Conservation (phyloP, 306 rosid species). For the Quercus wislizeni region DNA sequence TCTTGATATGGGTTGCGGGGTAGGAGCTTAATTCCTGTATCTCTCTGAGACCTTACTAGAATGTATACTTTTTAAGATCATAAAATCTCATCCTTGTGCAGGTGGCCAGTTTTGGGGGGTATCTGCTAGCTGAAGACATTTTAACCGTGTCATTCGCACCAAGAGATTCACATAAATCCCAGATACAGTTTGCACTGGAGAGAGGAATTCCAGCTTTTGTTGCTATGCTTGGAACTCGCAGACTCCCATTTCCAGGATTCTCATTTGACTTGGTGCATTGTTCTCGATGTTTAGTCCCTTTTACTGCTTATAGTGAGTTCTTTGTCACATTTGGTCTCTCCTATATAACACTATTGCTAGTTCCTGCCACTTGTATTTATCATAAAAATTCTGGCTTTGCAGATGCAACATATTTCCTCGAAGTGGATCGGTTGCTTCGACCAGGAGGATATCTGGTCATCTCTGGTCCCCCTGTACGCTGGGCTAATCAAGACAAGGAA, state of each 20-base stretch:
- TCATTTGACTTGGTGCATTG: slow-evolving; percentile 93
- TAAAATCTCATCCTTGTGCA: slow-evolving; percentile 32
- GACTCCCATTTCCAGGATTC: slow-evolving; percentile 94
- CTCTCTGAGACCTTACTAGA: not conserved
- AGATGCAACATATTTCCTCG: slow-evolving; percentile 93
- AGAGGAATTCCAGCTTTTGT: slow-evolving; percentile 97
- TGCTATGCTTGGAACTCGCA: slow-evolving; percentile 97
- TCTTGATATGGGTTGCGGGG: slow-evolving; percentile 99
- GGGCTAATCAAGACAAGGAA: slow-evolving; percentile 98
- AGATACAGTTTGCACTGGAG: slow-evolving; percentile 94
- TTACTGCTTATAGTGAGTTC: slow-evolving; percentile 90
- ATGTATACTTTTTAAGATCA: slow-evolving; percentile 11
- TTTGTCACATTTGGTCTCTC: slow-evolving; percentile 10
- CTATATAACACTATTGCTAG: slow-evolving; percentile 1
- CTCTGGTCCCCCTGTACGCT: slow-evolving; percentile 97
- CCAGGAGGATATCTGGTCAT: slow-evolving; percentile 92
- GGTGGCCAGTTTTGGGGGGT: slow-evolving; percentile 99
- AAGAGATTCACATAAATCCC: slow-evolving; percentile 96
- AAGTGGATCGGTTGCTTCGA: slow-evolving; percentile 95
- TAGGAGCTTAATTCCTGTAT: slow-evolving; percentile 36
- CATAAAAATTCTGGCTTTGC: slow-evolving; percentile 33
- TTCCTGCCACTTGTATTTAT: slow-evolving; percentile 22
- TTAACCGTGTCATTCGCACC: slow-evolving; percentile 93
- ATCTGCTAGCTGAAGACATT: slow-evolving; percentile 66
- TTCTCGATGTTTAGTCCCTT: slow-evolving; percentile 96